A percentile compares a stretch with the other conserved stretches of the same genome.
Conservation (phyloP, 23 red algal genomes). For the Pyropia yezoensis region DNA sequence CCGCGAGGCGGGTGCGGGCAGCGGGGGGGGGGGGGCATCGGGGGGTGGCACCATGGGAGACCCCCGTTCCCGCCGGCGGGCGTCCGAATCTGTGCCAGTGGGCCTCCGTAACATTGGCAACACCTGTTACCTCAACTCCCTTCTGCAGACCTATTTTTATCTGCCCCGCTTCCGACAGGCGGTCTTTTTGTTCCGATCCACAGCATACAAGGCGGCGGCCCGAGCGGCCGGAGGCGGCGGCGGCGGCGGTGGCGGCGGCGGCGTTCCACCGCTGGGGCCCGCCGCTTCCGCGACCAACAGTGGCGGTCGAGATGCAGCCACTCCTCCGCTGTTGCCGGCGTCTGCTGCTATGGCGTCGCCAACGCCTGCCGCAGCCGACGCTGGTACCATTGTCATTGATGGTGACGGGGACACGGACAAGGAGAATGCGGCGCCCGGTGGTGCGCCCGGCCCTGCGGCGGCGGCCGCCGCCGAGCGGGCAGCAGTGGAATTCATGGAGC, state of each 20-base stretch:
- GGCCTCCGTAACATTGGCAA: constrained; percentile 93
- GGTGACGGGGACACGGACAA: no score
- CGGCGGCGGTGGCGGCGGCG: neutral
- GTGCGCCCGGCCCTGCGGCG: neutral
- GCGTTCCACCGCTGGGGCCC: no score
- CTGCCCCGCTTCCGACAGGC: constrained; percentile 60
- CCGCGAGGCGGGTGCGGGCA: constrained; percentile 1
- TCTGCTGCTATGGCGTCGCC: no score
- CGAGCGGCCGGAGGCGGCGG: neutral
- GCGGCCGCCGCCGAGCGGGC: neutral
- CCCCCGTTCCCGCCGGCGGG: constrained; percentile 1
- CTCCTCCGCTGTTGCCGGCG: no score
- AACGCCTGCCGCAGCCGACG: neutral
- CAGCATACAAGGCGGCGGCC: neutral
- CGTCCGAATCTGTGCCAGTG: constrained; percentile 26
- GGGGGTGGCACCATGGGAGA: constrained; percentile 7
- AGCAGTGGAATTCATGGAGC: constrained; percentile 59
- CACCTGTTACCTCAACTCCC: constrained; percentile 94
- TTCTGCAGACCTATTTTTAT: constrained; percentile 88
- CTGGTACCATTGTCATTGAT: neutral
- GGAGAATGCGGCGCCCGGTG: neutral
- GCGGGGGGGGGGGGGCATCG: constrained; percentile 4
- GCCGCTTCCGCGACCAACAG: no score
- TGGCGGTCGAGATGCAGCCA: no score
- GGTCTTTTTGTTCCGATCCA: constrained; percentile 53